These are phyloP conservation scores for Diophrys sp. DNA, from an alignment of 73 alveolate genomes.

Conservation along the genomic window DNA sequence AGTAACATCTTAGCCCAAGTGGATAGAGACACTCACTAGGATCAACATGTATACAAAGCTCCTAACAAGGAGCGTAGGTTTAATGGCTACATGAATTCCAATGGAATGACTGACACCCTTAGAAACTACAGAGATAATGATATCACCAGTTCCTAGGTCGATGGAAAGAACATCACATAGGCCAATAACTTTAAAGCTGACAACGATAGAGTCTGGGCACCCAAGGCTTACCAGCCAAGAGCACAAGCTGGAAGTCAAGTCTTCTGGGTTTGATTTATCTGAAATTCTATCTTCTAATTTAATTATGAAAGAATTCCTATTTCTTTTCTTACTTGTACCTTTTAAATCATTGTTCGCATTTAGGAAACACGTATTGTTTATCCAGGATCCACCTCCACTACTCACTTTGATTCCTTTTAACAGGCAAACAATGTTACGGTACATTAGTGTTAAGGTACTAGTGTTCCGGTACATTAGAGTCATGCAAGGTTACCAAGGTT, in stretches of 20 bases:
- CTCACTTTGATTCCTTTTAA: too few species aligned
- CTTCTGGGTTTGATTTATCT: constrained; percentile 6
- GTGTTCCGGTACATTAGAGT: too few species aligned
- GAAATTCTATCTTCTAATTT: too few species aligned
- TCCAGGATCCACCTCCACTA: too few species aligned
- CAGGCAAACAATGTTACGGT: too few species aligned
- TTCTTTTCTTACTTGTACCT: too few species aligned
- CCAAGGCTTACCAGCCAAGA: constrained; percentile 7
- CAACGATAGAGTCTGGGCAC: constrained; percentile 9
- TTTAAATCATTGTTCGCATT: too few species aligned
- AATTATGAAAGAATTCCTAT: too few species aligned
- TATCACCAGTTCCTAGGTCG: not conserved
- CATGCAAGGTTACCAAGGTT: too few species aligned
- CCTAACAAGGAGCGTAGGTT: not conserved
- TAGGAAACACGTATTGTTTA: too few species aligned
- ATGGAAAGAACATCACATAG: not conserved
- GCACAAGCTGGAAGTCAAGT: not conserved
- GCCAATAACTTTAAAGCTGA: not conserved
- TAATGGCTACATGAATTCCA: constrained; percentile 7
- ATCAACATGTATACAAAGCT: not conserved
- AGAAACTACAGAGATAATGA: constrained; percentile 9
- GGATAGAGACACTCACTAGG: not conserved
- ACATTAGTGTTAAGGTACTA: too few species aligned
- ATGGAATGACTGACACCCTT: constrained; percentile 5
- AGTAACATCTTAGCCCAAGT: not conserved